Evolutionary conservation across 768 basidiomycete species (phyloP).

Genomic region (Tremella mesenterica): DNA sequence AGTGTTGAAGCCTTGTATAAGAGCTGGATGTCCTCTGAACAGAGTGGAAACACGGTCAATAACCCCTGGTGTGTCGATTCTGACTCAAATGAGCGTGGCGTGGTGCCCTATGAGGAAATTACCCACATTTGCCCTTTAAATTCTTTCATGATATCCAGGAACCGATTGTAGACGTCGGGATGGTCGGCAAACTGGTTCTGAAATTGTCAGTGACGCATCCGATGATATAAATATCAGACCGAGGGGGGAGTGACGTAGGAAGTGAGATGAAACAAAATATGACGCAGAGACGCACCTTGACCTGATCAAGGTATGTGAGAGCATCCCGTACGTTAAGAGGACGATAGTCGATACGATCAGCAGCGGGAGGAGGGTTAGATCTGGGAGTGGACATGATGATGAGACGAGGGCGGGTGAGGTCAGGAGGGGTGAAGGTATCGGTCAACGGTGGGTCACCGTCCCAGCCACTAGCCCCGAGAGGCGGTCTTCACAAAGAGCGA

Average conservation of each 20-base stretch:
- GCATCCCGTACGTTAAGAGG: conserved; percentile 89
- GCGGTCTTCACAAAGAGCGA: too few species aligned
- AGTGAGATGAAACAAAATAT: background rate
- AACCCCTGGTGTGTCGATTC: conserved; percentile 95
- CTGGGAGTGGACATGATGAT: too few species aligned
- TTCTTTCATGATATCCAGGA: conserved; percentile 97
- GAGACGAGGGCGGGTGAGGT: too few species aligned
- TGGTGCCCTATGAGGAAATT: background rate
- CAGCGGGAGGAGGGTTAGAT: too few species aligned
- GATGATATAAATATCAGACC: background rate
- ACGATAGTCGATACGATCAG: conserved; percentile 48
- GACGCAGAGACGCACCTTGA: conserved; percentile 53
- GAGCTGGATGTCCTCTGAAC: conserved; percentile 76
- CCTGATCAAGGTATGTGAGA: conserved; percentile 84
- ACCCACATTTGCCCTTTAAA: conserved; percentile 75
- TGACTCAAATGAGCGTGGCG: conserved; percentile 39
- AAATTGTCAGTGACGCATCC: background rate
- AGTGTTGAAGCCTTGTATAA: conserved; percentile 97
- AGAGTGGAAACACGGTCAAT: conserved; percentile 89
- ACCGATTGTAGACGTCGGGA: conserved; percentile 89
- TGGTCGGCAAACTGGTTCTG: conserved; percentile 70
- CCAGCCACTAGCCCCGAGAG: too few species aligned
- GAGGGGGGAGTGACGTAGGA: background rate
- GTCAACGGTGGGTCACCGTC: too few species aligned
- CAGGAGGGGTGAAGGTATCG: too few species aligned